A percentile compares a stretch with the other conserved stretches of the same genome.
These are phyloP conservation scores for Paramecium caudatum DNA, from an alignment of 73 alveolate species.

Conservation along the genomic window DNA sequence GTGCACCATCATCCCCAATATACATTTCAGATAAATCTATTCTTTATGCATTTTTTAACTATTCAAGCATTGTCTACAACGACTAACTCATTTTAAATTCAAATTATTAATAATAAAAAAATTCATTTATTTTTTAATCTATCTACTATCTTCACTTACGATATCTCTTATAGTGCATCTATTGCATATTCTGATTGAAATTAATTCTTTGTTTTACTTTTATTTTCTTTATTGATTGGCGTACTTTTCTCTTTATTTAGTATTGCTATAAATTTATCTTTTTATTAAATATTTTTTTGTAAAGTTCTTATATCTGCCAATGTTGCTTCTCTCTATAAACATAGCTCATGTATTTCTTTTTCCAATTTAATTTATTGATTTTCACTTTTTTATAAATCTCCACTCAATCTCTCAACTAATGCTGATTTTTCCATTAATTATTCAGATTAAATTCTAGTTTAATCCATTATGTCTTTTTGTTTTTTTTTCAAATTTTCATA, in stretches of 20 bases:
- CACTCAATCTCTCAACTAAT: not conserved
- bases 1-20: conserved; percentile 78
- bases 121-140: conserved; percentile 43
- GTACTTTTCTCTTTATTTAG: not conserved
- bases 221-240: not conserved
- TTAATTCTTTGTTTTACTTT: not conserved
- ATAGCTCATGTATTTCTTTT: conserved; percentile 8
- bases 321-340: not conserved
- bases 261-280: conserved; percentile 36
- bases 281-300: conserved; percentile 43
- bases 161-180: not conserved
- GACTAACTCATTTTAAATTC: conserved; percentile 68
- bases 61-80: conserved; percentile 69
- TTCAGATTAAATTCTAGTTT: not conserved
- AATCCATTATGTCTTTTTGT: conserved; percentile 25
- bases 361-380: conserved; percentile 47
- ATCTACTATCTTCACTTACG: not conserved
- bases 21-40: conserved; percentile 73
- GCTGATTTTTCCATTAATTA: not conserved
- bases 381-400: conserved; percentile 34
- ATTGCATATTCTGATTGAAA: not conserved
- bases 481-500: not conserved
- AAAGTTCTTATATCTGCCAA: conserved; percentile 59
- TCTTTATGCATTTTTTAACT: conserved; percentile 46
- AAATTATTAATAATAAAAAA: not conserved